Base-by-base conservation (phyloP, 2,329 filamentous ascomycete genomes). In the Penicillium sp. region DNA sequence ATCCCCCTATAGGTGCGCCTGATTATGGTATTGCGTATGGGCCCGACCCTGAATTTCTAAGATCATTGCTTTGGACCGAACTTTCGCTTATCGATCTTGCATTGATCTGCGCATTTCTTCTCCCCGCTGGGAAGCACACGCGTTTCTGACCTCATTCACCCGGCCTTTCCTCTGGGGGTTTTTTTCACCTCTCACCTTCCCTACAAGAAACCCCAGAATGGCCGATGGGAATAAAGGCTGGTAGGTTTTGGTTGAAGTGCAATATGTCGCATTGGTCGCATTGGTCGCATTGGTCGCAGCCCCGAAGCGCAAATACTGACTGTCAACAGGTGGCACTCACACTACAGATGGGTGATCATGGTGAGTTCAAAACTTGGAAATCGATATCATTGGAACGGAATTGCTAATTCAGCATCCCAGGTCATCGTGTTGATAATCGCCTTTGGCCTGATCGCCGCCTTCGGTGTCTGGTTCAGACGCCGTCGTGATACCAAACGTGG, bases 301-400 rank as follows among this genome's bases (percentile, higher is more conserved):
- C 9, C 9, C 14, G n/a, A 19, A 39, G 39, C 19, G 39, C 39
- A 42, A 23, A 23, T 7, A 42, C 39, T 42, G 23, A 42, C 39
- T 14, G 19, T 42, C n/a, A 23, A 23, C 29, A 73, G 67, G 62
- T 66, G 63, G 66, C 59, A 83, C 8, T 81, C 79, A 27, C 90
- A 93, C 73, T 91, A 85, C 79, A 83, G 87, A 78, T 96, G 91
- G 91, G 85, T 96, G 46, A 81, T 93, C 61, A 91, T 95, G 82
- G 81, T 42, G 19, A 0, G 39, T 42, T 21, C 19, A 23, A 23
- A 42, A 11, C 39, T 19, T 21, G 19, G n/a, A 10, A 13, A 19
- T 39, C 31, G 31, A 39, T 5, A n/a, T 16, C 11, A 3, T 39
- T 19, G 35, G 35, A 39, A 39, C n/a, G 35, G 35, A 39, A 19